These are phyloP conservation scores for Sporothrix phasma DNA, from an alignment of 2,329 filamentous ascomycete genomes.

Conservation along the genomic window DNA sequence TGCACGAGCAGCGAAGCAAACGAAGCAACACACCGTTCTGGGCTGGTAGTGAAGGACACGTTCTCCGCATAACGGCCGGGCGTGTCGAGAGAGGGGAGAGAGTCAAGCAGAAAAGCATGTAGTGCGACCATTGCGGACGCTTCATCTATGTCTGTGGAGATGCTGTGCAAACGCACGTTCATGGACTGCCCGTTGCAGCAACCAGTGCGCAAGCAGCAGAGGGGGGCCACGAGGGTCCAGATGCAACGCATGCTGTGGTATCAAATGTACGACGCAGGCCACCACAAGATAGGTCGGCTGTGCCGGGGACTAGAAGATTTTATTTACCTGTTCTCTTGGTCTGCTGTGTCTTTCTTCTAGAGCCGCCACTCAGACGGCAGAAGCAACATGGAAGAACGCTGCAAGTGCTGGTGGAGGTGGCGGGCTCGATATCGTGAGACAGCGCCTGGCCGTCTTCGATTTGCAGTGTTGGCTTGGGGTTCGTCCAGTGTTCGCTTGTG, in stretches of 20 bases:
- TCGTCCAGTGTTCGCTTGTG: background rate
- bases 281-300: constrained; percentile 2
- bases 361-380: too few relatives aligned
- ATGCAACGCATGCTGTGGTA: constrained; percentile 7
- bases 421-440: background rate
- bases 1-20: background rate
- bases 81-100: background rate
- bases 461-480: background rate
- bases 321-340: background rate
- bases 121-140: background rate
- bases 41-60: too few relatives aligned
- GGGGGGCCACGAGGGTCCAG: background rate
- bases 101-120: background rate
- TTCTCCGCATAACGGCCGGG: background rate
- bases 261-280: constrained; percentile 10
- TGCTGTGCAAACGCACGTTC: background rate
- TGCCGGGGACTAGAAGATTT: background rate
- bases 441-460: background rate
- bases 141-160: background rate
- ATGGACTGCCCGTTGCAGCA: background rate
- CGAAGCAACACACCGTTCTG: background rate
- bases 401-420: background rate
- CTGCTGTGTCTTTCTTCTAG: too few relatives aligned
- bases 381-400: background rate
- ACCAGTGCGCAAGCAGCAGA: background rate